Conservation (phyloP, 495 filamentous ascomycete genomes). For the Penicillium odoratum region DNA sequence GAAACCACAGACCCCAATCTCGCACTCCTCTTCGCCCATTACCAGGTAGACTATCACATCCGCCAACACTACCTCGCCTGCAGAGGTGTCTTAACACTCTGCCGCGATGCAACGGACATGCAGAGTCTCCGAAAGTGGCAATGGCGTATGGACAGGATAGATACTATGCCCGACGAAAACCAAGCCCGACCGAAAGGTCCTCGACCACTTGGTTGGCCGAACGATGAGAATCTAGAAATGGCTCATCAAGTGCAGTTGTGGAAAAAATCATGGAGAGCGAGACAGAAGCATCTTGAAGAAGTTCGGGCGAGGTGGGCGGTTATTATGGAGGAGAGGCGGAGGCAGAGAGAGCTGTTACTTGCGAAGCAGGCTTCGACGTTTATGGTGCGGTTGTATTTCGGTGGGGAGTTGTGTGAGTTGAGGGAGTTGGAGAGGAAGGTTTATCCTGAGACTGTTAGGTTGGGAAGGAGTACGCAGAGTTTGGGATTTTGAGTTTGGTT, state of each 20-base stretch:
- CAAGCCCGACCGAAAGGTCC: background rate
- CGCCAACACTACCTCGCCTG: conserved; percentile 33
- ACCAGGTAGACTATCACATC: conserved; percentile 38
- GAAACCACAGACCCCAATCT: conserved; percentile 11
- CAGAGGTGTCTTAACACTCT: conserved; percentile 26
- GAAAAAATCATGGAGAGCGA: conserved; percentile 17
- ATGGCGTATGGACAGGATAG: conserved; percentile 19
- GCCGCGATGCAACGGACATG: conserved; percentile 31
- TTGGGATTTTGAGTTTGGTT: conserved; percentile 7
- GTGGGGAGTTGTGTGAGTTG: conserved; percentile 18
- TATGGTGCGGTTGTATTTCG: conserved; percentile 23
- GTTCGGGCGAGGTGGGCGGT: conserved; percentile 23
- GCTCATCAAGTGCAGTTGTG: conserved; percentile 25
- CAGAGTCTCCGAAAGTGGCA: conserved; percentile 29
- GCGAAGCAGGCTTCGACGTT: conserved; percentile 14
- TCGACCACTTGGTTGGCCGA: conserved; percentile 16
- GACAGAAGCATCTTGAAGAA: conserved; percentile 19
- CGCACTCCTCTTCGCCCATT: conserved; percentile 29
- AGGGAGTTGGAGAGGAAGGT: conserved; percentile 13
- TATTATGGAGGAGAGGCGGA: conserved; percentile 30
- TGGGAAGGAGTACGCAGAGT: conserved; percentile 12
- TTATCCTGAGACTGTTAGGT: background rate
- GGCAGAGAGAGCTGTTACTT: conserved; percentile 19
- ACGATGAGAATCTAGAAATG: conserved; percentile 22
- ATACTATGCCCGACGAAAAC: conserved; percentile 3